A percentile compares a stretch with the other conserved stretches of the same genome.
phyloP scores from a whole-genome alignment of 2,329 filamentous ascomycete species.

The Colletotrichum graminicola region DNA sequence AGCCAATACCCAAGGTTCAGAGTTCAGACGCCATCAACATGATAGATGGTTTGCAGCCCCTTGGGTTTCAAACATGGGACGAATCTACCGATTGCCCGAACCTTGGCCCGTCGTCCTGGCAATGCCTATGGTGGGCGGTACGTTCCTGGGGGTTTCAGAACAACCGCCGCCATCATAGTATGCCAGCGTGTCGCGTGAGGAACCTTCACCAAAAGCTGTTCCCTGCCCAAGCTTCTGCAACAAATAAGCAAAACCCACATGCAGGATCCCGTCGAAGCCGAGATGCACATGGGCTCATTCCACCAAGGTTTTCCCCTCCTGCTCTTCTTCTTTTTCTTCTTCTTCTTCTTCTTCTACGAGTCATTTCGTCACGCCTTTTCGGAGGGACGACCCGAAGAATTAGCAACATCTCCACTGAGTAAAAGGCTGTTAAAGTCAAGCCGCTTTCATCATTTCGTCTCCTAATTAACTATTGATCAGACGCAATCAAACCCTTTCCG shows the following conservation, averaged over 20 bases:
- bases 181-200: constrained; percentile 30
- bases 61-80: constrained; percentile 38
- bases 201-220: constrained; percentile 20
- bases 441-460: constrained; percentile 21
- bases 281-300: not conserved
- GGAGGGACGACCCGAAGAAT: not conserved
- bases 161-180: constrained; percentile 5
- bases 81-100: constrained; percentile 32
- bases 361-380: constrained; percentile 13
- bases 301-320: not conserved
- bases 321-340: not conserved
- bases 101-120: constrained; percentile 10
- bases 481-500: constrained; percentile 1
- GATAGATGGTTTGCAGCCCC: constrained; percentile 36
- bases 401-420: not conserved
- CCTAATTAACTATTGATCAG: not conserved
- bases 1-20: constrained; percentile 18
- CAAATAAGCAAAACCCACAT: constrained; percentile 22
- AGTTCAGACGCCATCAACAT: constrained; percentile 40
- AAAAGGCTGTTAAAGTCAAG: constrained; percentile 16
- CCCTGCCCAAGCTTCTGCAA: constrained; percentile 27
- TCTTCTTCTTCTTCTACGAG: constrained; percentile 1
- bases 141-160: constrained; percentile 2
- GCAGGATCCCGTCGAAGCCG: constrained; percentile 26
- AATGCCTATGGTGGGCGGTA: constrained; percentile 2